phyloP scores from a whole-genome alignment of 768 basidiomycete genomes.

The Hypholoma fasciculare region DNA sequence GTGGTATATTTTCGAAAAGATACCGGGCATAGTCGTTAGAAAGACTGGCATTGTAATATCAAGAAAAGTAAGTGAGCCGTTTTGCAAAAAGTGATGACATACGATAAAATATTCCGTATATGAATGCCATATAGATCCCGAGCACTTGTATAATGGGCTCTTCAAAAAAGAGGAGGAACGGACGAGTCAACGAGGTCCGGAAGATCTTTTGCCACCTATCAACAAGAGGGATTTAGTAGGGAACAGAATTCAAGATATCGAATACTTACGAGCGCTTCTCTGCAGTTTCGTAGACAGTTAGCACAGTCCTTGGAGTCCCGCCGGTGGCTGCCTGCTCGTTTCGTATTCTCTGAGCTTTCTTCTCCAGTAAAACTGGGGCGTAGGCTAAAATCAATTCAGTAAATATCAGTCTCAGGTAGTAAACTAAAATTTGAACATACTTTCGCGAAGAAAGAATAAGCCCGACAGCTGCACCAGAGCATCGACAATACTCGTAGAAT shows the following conservation, averaged over 20 bases:
- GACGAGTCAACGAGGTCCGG: slow-evolving; percentile 54
- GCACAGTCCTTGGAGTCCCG: slow-evolving; percentile 32
- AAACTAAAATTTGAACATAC: slow-evolving; percentile 32
- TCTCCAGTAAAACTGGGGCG: background rate
- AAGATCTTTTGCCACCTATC: slow-evolving; percentile 55
- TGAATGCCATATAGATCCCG: slow-evolving; percentile 66
- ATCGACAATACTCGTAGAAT: slow-evolving; percentile 63
- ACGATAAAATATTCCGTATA: slow-evolving; percentile 66
- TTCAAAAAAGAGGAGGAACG: slow-evolving; percentile 57
- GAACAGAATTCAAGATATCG: background rate
- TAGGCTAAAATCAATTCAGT: background rate
- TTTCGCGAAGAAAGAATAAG: slow-evolving; percentile 61
- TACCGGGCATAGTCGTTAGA: slow-evolving; percentile 61
- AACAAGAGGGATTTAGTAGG: background rate
- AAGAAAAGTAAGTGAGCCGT: background rate
- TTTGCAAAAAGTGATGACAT: slow-evolving; percentile 17
- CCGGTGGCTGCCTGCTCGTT: slow-evolving; percentile 25
- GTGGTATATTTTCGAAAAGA: slow-evolving; percentile 56
- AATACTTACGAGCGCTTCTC: slow-evolving; percentile 44
- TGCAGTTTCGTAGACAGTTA: slow-evolving; percentile 46
- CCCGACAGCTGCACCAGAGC: slow-evolving; percentile 55
- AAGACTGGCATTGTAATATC: slow-evolving; percentile 44
- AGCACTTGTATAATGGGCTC: slow-evolving; percentile 73
- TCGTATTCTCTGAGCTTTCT: background rate
- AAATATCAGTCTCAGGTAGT: background rate